Evolutionary conservation across 306 rosid species (phyloP), one percentile per base, ranked within the genome.

Genomic region (Cucumis cinereus): DNA sequence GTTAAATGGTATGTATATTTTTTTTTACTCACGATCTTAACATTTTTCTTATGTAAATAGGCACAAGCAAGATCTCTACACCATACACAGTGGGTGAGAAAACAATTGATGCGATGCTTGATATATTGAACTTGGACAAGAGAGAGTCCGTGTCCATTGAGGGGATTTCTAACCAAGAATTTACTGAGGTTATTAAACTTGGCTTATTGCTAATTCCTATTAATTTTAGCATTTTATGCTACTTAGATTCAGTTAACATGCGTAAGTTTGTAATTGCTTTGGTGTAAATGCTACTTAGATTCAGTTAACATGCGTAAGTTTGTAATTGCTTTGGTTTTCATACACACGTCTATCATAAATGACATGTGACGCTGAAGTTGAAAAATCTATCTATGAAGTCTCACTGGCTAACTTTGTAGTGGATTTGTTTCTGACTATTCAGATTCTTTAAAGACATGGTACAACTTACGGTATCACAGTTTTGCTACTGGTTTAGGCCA

Each of bases 131-230:
- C 85, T 82, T 95, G 83, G 88, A 90, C 84, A 89, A 87, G 87
- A 90, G 82, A 79, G 98, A 95, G 80, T 80, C 84, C 75, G 81
- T 95, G 83, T 77, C 92, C 28, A 88, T 95, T 63, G 88, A 86
- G 35, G 92, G 86, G 83, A 85, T 92, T 83, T 92, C 99, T 14
- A 83, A 95, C 86, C 91, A 92, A 82, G 96, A 84, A 72, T 95
- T 95, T 83, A 84, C 92, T 5, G 93, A 89, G 98, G 99, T 95
- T 77, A 83, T 77, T 63, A 36, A 24, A 10, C 47, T 47, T 72
- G 16, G 45, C 13, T 15, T 50, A 4, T 28, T 30, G 60, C 45
- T 50, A 49, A 28, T 13, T 41, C 5, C 16, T 50, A 71, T 26
- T 15, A 26, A 26, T 16, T 26, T 10, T 30, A 30, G 35, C 35